Evolutionary conservation across 805 yeast species (phyloP).

Genomic region (Saccharomycopsis vini): DNA sequence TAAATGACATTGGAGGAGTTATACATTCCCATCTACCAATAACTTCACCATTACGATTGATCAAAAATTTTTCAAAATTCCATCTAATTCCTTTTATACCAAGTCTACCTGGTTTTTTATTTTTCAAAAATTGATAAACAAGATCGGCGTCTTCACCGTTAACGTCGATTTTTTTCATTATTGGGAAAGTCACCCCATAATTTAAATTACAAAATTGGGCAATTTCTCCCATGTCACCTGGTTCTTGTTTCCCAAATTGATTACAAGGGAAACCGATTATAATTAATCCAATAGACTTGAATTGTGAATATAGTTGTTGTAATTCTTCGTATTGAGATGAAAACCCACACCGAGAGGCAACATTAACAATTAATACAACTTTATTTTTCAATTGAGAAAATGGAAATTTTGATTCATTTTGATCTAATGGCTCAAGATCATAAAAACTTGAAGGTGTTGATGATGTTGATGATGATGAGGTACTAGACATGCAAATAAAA

Average conservation of each 20-base stretch:
- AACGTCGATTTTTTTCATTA: conserved; percentile 67
- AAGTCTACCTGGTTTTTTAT: conserved; percentile 44
- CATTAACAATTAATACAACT: conserved; percentile 14
- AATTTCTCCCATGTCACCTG: no score
- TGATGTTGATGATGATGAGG: no score
- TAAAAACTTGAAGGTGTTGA: no score
- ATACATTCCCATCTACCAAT: no score
- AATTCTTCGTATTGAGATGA: conserved; percentile 11
- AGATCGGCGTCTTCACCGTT: conserved; percentile 65
- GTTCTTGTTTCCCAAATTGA: conserved; percentile 8
- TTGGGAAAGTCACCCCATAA: no score
- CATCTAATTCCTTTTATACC: conserved; percentile 71
- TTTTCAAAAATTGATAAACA: conserved; percentile 61
- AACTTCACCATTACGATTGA: conserved; percentile 49
- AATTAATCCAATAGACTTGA: conserved; percentile 2
- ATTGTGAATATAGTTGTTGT: conserved; percentile 6
- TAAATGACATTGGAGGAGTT: no score
- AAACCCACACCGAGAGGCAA: conserved; percentile 4
- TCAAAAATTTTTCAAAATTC: conserved; percentile 71
- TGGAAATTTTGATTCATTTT: not conserved
- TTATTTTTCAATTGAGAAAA: conserved; percentile 8
- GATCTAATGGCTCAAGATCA: no score
- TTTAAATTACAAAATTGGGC: no score
- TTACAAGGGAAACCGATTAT: conserved; percentile 16
- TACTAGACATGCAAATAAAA: no score